Base-by-base conservation (phyloP, 257 asterid genomes). In the Pogostemon cablin region DNA sequence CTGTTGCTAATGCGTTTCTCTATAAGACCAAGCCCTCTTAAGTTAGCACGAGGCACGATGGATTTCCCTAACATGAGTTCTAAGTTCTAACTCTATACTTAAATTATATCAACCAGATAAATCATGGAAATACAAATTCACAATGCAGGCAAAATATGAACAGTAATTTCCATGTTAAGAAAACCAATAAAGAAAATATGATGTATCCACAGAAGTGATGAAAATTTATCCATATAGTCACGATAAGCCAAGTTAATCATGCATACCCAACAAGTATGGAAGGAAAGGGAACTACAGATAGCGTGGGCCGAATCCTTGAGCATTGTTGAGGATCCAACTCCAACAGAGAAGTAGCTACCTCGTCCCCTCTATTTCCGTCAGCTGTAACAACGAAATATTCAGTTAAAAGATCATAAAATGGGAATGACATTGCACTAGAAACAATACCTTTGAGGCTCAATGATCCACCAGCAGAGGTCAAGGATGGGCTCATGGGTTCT, bases 211-310 rank as follows among this genome's bases (percentile, higher is more conserved):
- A 74, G 66, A 64, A 69, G 62, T 74, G 39, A 37, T 54, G 5
- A 20, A 39, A 66, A 9, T 57, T 46, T 7, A 57, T 38, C 9
- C 58, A 7, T 65, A 58, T 5, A 35, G 56, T 47, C 48, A 59
- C 43, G 61, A 59, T 42, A 12, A 53, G 40, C 41, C 43, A 61
- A 56, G n/a, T 48, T 65, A 76, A 60, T 58, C 76, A 75, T 50
- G 54, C 85, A 72, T 91, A 93, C 99, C 99, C 98, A 62, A 93
- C 93, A 84, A 93, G 99, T 79, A 95, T 79, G 74, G 97, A 85
- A 62, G 99, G 99, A 86, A 87, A 87, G 49, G 99, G 99, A 81
- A 95, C 86, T 43, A 82, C 96, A 76, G 96, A 84, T 65, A 91
- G 81, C 39, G 98, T 86, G 69, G 97, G 91, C 77, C 89, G 88